phyloP scores from a whole-genome alignment of 75 land plant species.

The Cupressus sempervirens region DNA sequence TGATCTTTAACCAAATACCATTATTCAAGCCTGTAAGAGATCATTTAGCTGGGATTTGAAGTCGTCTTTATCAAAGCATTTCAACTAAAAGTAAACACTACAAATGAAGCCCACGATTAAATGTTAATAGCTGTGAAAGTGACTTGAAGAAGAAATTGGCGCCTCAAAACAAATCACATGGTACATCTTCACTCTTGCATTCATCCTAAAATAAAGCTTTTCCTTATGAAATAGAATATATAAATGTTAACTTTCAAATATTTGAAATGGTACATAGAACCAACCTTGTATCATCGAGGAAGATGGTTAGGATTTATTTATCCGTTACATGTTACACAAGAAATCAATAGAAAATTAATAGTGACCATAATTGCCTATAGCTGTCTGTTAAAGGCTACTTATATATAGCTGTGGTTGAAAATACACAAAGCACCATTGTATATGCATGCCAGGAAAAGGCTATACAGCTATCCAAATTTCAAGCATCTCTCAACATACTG shows the following conservation, averaged over 20 bases:
- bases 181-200: not conserved
- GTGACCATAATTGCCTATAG: not conserved
- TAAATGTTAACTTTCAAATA: not conserved
- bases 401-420: not conserved
- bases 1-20: not conserved
- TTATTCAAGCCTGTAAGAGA: not conserved
- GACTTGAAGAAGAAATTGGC: not conserved
- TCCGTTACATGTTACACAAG: not conserved
- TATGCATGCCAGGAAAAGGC: not conserved
- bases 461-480: not conserved
- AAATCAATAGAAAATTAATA: no score
- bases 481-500: not conserved
- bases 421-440: not conserved
- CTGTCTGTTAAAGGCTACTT: not conserved
- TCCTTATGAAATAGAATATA: not conserved
- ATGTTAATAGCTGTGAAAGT: not conserved
- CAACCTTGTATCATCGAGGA: not conserved
- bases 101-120: not conserved
- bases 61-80: not conserved
- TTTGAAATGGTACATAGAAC: not conserved
- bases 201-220: not conserved
- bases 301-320: not conserved
- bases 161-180: not conserved
- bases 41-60: not conserved
- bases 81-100: not conserved